A percentile compares a stretch with the other conserved stretches of the same genome.
Evolutionary conservation across 1,284 basidiomycete genomes (phyloP).

Genomic region (Cystobasidium pallidum): DNA sequence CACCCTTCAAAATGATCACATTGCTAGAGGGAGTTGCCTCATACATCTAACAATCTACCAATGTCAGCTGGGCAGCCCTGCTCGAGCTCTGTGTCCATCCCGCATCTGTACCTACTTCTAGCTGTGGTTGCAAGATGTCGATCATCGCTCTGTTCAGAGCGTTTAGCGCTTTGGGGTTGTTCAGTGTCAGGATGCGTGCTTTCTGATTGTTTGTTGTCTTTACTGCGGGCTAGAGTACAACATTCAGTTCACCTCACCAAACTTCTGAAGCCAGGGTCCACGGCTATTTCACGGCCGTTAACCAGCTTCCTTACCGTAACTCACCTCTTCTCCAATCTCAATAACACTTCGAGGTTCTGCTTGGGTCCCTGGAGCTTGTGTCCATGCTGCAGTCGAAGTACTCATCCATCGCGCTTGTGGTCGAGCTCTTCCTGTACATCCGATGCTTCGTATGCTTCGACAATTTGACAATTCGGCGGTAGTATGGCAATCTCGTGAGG

Average conservation of each 20-base stretch:
- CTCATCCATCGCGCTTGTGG: constrained; percentile 7
- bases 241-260: background rate
- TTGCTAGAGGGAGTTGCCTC: constrained; percentile 71
- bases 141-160: constrained; percentile 86
- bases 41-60: constrained; percentile 69
- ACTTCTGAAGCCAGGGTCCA: no score
- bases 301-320: background rate
- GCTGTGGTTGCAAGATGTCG: constrained; percentile 67
- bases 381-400: background rate
- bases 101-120: constrained; percentile 64
- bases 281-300: no score
- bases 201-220: constrained; percentile 70
- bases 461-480: background rate
- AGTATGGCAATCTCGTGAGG: background rate
- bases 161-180: constrained; percentile 83
- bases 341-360: constrained; percentile 3
- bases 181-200: constrained; percentile 73
- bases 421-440: background rate
- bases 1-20: constrained; percentile 76
- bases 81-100: background rate
- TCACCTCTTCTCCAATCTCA: constrained; percentile 18
- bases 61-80: constrained; percentile 8
- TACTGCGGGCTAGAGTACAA: constrained; percentile 58
- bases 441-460: background rate
- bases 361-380: background rate